Conservation (phyloP, 345 rosid genomes). For the Toxicodendron radicans region DNA sequence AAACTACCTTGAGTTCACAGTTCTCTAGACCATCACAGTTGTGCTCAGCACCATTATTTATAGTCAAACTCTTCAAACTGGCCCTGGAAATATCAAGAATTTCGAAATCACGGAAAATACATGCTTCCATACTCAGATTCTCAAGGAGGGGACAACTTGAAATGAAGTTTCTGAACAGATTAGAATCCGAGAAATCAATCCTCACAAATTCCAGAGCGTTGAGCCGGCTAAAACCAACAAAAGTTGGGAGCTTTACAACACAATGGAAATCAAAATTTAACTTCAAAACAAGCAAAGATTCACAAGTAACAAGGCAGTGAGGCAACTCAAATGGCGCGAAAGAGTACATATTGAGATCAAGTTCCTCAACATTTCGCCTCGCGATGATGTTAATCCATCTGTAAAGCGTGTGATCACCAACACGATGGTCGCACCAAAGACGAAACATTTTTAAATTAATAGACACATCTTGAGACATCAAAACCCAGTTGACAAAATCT, state of each 20-base stretch:
- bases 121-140: not conserved
- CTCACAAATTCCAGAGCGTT: not conserved
- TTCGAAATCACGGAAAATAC: not conserved
- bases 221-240: not conserved
- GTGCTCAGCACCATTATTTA: not conserved
- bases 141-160: slow-evolving; percentile 9
- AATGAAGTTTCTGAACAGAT: not conserved
- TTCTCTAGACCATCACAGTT: not conserved
- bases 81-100: not conserved
- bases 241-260: not conserved
- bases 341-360: not conserved
- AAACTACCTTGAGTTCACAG: not conserved
- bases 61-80: not conserved
- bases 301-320: not conserved
- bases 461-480: not conserved
- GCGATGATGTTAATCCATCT: not conserved
- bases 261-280: not conserved
- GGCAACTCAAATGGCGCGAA: not conserved
- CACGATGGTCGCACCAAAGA: not conserved
- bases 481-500: not conserved
- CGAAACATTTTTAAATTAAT: not conserved
- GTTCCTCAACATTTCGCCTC: not conserved
- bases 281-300: not conserved
- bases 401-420: not conserved
- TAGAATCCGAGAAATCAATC: not conserved